These are phyloP conservation scores for Breynia disticha DNA, from an alignment of 441 rosid genomes.

Conservation along the genomic window DNA sequence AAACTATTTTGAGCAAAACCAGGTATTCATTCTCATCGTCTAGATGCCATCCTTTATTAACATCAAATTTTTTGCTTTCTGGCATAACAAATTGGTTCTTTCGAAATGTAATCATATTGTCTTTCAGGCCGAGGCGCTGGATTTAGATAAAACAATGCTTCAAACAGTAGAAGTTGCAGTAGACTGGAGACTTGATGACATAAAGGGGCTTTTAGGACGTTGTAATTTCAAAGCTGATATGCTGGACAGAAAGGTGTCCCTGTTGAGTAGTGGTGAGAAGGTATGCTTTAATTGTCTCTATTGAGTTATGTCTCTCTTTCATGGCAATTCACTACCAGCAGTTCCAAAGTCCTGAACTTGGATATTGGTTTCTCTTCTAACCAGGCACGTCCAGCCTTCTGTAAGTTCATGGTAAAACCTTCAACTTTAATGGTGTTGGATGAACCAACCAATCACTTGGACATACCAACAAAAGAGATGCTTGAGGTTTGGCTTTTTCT, in stretches of 20 bases:
- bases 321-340: not conserved
- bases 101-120: not conserved
- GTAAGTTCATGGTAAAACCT: constrained; percentile 95
- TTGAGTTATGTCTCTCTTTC: not conserved
- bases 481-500: constrained; percentile 56
- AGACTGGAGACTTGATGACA: constrained; percentile 89
- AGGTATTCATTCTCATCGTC: constrained; percentile 37
- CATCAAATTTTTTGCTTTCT: not conserved
- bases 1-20: constrained; percentile 98
- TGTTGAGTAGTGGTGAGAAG: constrained; percentile 97
- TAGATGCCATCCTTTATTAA: not conserved
- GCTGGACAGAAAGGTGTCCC: constrained; percentile 86
- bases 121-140: constrained; percentile 85
- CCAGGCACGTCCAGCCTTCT: constrained; percentile 90
- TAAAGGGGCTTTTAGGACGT: constrained; percentile 94
- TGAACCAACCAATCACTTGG: constrained; percentile 94
- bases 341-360: not conserved
- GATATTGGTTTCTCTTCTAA: constrained; percentile 8
- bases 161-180: constrained; percentile 85
- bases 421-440: constrained; percentile 76
- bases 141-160: constrained; percentile 77
- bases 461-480: constrained; percentile 97
- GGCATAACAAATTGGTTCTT: not conserved
- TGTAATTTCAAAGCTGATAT: constrained; percentile 95
- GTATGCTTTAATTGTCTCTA: constrained; percentile 20